phyloP scores from a whole-genome alignment of 331 rosid genomes.

The Acacia pycnantha region DNA sequence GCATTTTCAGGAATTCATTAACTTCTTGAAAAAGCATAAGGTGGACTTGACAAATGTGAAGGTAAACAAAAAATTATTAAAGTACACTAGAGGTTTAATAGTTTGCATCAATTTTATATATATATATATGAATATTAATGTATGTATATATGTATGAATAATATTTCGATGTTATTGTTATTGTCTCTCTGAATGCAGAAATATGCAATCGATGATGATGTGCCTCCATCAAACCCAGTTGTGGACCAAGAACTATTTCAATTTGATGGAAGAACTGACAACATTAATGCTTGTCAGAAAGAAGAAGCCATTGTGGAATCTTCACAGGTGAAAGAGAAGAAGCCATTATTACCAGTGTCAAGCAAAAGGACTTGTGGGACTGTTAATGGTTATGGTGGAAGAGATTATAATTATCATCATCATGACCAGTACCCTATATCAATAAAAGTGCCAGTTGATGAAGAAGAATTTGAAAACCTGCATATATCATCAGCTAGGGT shows the following conservation, averaged over 20 bases:
- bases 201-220: slow-evolving; percentile 64
- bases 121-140: too few species aligned
- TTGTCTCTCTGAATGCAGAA: slow-evolving; percentile 36
- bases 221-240: slow-evolving; percentile 25
- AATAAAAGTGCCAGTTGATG: slow-evolving; percentile 38
- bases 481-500: slow-evolving; percentile 30
- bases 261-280: slow-evolving; percentile 18
- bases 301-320: slow-evolving; percentile 22
- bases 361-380: slow-evolving; percentile 62
- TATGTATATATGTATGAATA: not conserved
- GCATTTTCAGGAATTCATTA: slow-evolving; percentile 56
- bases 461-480: slow-evolving; percentile 3
- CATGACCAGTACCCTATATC: slow-evolving; percentile 36
- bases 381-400: slow-evolving; percentile 51
- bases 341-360: slow-evolving; percentile 19
- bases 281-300: not conserved
- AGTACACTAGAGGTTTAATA: not conserved
- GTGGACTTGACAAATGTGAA: slow-evolving; percentile 74
- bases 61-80: slow-evolving; percentile 32
- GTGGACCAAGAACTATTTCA: slow-evolving; percentile 7
- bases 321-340: slow-evolving; percentile 38
- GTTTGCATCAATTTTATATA: not conserved
- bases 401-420: slow-evolving; percentile 1
- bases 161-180: not conserved
- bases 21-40: slow-evolving; percentile 58